A percentile compares a stretch with the other conserved stretches of the same genome.
These are phyloP conservation scores for Fusarium veterinarium DNA, from an alignment of 2,329 filamentous ascomycete genomes.

Conservation along the genomic window DNA sequence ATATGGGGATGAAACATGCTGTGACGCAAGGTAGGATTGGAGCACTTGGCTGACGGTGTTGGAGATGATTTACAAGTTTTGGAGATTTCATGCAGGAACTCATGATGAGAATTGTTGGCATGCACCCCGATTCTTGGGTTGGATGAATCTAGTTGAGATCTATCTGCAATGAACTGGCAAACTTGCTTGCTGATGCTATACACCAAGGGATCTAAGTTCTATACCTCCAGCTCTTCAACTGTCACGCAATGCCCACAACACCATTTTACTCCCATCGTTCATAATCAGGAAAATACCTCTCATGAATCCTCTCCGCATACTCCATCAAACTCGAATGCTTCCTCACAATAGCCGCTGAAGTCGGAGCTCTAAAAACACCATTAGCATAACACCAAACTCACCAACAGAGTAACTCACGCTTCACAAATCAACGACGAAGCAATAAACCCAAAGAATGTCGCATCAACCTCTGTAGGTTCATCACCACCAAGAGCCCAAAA, in stretches of 20 bases:
- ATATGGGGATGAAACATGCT: conserved; percentile 7
- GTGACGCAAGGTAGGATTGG: neutral
- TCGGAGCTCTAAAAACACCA: conserved; percentile 54
- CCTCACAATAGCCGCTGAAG: conserved; percentile 57
- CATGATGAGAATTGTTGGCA: neutral
- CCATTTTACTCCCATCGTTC: conserved; percentile 49
- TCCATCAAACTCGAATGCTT: conserved; percentile 62
- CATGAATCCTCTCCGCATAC: conserved; percentile 68
- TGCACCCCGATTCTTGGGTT: neutral
- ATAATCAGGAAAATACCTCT: conserved; percentile 69
- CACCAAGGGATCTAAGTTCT: neutral
- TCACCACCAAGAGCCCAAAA: conserved; percentile 69
- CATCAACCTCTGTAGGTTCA: conserved; percentile 67
- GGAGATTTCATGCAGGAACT: neutral
- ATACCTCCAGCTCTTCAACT: neutral
- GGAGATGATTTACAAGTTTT: neutral
- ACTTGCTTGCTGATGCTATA: neutral
- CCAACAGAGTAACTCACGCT: conserved; percentile 58
- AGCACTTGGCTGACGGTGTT: neutral
- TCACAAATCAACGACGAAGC: conserved; percentile 61
- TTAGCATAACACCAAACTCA: neutral
- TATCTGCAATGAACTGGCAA: neutral
- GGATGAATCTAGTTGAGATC: neutral
- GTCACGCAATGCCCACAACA: neutral
- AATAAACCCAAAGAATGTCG: conserved; percentile 68